A percentile compares a stretch with the other conserved stretches of the same genome.
Conservation (phyloP, 495 filamentous ascomycete species). For the Halenospora varia region DNA sequence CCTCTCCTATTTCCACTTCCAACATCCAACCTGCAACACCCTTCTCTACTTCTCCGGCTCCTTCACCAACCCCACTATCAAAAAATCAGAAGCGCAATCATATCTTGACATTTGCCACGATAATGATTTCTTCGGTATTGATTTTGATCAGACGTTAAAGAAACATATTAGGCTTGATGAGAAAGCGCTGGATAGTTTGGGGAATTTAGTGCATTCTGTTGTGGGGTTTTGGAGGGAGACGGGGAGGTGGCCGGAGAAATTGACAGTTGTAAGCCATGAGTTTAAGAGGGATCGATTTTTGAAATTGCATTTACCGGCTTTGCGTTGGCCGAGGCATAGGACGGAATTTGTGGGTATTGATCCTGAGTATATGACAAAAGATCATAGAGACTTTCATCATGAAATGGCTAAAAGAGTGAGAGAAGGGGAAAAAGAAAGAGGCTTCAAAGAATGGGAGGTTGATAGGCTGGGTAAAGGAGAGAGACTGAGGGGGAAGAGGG, state of each 20-base stretch:
- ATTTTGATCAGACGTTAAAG: neutral
- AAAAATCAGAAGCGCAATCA: constrained; percentile 59
- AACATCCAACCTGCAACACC: constrained; percentile 30
- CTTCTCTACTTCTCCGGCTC: constrained; percentile 43
- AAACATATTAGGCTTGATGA: constrained; percentile 49
- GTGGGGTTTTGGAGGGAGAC: constrained; percentile 47
- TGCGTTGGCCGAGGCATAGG: constrained; percentile 46
- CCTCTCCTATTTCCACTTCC: constrained; percentile 19
- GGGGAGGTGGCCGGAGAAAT: constrained; percentile 41
- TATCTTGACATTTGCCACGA: constrained; percentile 52
- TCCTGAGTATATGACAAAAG: constrained; percentile 46
- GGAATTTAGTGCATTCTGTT: constrained; percentile 71
- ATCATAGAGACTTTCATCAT: constrained; percentile 17
- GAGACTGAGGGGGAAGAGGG: constrained; percentile 43
- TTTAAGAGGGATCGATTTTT: constrained; percentile 70
- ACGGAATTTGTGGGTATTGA: constrained; percentile 64
- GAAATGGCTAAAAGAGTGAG: constrained; percentile 25
- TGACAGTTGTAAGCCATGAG: constrained; percentile 70
- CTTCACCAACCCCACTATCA: constrained; percentile 52
- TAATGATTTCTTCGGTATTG: constrained; percentile 36
- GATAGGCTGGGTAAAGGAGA: constrained; percentile 46
- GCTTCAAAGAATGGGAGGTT: constrained; percentile 40
- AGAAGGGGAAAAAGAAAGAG: constrained; percentile 34
- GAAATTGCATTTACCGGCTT: constrained; percentile 61
- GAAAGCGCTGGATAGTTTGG: constrained; percentile 72